Evolutionary conservation across 805 yeast species (phyloP), one percentile per base, ranked within the genome.

Genomic region (Clavispora asparagi): DNA sequence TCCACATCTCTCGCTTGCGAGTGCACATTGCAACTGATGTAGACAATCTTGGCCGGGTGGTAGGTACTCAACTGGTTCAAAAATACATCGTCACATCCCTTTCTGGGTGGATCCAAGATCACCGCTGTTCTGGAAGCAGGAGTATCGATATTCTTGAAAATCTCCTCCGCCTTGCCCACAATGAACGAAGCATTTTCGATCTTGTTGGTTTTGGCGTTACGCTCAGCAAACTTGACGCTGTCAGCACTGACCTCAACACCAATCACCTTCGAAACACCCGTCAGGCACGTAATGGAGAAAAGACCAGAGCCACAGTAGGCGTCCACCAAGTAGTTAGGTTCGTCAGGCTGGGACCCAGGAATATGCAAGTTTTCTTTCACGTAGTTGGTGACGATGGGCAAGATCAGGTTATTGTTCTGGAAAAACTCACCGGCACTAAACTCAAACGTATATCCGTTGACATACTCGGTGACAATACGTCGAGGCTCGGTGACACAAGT

Each of bases 261-360:
- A 51, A 89, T 78, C 3, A 89, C 96, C 56, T 78, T 77, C 39
- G 85, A 84, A n/a, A 91, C 95, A 14, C 86, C 83, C 19, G 76
- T 67, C 27, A 94, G 84, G 56, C 95, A 85, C 8, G 97, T 82
- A 47, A 94, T 83, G 50, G 95, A 86, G 66, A 94, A 94, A 38
- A 94, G 71, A 0, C 99, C 99, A 3, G 95, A 87, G 1, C 98
- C 98, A 73, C 98, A 91, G 69, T 91, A 91, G 0, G 97, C 95
- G 64, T 91, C 98, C 26, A 91, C 96, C 41, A 91, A 68, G 60
- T 82, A 89, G 57, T 80, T 78, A 28, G 64, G 65, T 44, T 61
- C 62, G 26, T 57, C 64, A 3, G 59, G 57, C 8, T 53, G 45
- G 38, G 56, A 59, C 28, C 71, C 73, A 7, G 64, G 68, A 17